These are phyloP conservation scores for Prunus salicina DNA, from an alignment of 306 rosid genomes.

Conservation along the genomic window DNA sequence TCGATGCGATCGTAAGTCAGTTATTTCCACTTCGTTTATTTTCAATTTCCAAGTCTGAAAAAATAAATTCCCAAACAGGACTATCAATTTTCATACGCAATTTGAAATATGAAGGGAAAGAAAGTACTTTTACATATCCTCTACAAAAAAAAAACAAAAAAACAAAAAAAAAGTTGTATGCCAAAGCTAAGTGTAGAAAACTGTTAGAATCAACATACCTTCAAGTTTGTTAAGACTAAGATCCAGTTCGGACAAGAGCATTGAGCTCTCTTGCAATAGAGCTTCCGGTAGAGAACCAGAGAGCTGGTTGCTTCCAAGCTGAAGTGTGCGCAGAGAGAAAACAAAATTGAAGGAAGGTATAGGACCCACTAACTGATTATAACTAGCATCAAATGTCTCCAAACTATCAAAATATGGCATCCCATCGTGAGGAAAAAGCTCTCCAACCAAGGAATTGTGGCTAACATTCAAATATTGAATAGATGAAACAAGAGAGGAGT, in stretches of 20 bases:
- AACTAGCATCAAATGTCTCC: conserved; percentile 77
- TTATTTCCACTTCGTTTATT: background rate
- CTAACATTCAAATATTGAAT: conserved; percentile 61
- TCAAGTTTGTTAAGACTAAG: conserved; percentile 68
- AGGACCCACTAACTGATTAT: conserved; percentile 56
- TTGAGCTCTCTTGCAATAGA: conserved; percentile 66
- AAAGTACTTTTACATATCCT: background rate
- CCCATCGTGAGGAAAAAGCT: conserved; percentile 77
- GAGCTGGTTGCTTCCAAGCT: conserved; percentile 59
- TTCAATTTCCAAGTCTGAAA: background rate
- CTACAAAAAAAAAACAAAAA: too few relatives aligned
- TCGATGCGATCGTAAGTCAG: background rate
- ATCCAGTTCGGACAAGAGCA: conserved; percentile 73
- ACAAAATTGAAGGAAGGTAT: conserved; percentile 69
- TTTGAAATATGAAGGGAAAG: background rate
- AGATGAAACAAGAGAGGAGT: conserved; percentile 49
- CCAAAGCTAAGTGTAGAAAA: background rate
- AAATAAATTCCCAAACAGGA: background rate
- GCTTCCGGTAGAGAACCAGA: conserved; percentile 64
- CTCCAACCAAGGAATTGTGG: conserved; percentile 59
- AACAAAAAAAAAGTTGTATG: background rate
- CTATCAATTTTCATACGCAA: background rate
- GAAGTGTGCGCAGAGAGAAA: conserved; percentile 65
- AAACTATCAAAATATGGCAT: conserved; percentile 76
- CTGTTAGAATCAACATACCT: conserved; percentile 34